Evolutionary conservation across 2,329 filamentous ascomycete species (phyloP).

Genomic region (Thielaviopsis musarum): DNA sequence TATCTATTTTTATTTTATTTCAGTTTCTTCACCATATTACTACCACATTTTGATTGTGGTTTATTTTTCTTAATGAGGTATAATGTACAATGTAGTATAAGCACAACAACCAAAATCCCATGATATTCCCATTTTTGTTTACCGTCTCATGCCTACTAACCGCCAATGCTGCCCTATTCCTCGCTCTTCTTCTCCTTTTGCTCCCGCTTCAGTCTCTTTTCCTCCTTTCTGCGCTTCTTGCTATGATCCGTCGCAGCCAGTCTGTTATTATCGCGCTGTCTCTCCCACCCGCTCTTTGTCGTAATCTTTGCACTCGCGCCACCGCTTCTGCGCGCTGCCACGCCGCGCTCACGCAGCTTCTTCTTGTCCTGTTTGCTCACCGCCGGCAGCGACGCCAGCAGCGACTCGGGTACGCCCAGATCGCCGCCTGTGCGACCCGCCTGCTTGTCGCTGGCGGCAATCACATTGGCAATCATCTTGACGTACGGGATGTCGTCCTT

Average conservation of each 20-base stretch:
- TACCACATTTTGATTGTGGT: no score
- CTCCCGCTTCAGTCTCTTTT: conserved; percentile 13
- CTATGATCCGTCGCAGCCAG: conserved; percentile 45
- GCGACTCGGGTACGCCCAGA: conserved; percentile 60
- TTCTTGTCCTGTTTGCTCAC: conserved; percentile 72
- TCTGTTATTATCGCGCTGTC: conserved; percentile 49
- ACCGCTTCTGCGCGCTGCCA: conserved; percentile 46
- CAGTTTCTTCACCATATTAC: not conserved
- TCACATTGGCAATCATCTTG: conserved; percentile 85
- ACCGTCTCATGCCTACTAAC: conserved; percentile 2
- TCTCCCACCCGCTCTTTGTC: conserved; percentile 62
- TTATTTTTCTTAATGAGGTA: not conserved
- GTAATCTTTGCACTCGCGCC: conserved; percentile 51
- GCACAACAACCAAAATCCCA: no score
- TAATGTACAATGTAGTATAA: not conserved
- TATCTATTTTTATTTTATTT: not conserved
- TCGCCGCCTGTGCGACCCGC: conserved; percentile 34
- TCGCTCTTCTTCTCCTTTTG: conserved; percentile 16
- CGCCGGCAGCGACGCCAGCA: conserved; percentile 72
- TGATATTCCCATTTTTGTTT: not conserved
- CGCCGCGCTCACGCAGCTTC: conserved; percentile 63
- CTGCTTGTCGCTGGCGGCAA: conserved; percentile 64
- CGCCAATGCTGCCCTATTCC: conserved; percentile 35
- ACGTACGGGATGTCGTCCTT: conserved; percentile 83
- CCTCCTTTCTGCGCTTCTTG: conserved; percentile 33